Conservation (phyloP, 2,329 filamentous ascomycete species). For the Calonectria montana region DNA sequence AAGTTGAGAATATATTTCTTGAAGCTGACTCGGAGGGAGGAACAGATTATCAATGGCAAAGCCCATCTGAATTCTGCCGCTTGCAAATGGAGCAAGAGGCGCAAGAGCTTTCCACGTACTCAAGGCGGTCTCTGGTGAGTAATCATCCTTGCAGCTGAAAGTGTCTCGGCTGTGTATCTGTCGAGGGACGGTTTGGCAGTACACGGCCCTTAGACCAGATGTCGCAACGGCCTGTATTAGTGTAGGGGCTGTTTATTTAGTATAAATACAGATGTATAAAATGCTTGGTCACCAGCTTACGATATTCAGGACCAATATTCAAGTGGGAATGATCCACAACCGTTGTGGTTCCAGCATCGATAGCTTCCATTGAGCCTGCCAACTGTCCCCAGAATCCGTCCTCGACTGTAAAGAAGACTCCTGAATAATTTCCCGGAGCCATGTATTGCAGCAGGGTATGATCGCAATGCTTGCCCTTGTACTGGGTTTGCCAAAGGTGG, state of each 20-base stretch:
- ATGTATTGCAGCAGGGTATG: not conserved
- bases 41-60: not conserved
- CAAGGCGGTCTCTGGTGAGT: not conserved
- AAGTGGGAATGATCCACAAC: not conserved
- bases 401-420: not conserved
- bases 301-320: not conserved
- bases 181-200: not conserved
- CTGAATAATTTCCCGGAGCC: not conserved
- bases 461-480: constrained; percentile 19
- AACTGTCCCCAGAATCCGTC: not conserved
- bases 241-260: not conserved
- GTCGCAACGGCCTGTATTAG: not conserved
- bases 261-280: no score
- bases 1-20: not conserved
- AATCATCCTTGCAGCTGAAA: not conserved
- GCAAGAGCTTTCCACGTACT: not conserved
- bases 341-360: not conserved
- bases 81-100: not conserved
- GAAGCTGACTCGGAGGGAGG: not conserved
- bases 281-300: not conserved
- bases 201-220: not conserved
- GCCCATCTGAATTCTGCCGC: not conserved
- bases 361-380: not conserved
- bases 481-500: constrained; percentile 19
- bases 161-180: not conserved